Conservation (phyloP, 768 basidiomycete genomes). For the Macrolepiota fuliginosa region DNA sequence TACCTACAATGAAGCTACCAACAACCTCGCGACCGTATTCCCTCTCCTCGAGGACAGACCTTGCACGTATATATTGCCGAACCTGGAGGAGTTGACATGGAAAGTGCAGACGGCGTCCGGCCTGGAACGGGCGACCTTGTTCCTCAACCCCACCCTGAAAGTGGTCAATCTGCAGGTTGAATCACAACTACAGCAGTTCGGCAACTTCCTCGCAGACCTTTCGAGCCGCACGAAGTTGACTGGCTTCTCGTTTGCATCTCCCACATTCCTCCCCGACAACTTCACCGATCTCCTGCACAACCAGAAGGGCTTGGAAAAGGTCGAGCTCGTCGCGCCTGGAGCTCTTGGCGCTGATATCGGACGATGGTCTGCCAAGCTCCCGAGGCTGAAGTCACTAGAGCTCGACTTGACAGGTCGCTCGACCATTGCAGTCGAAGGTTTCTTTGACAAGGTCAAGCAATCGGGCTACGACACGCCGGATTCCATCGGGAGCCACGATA, state of each 20-base stretch:
- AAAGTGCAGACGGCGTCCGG: slow-evolving; percentile 65
- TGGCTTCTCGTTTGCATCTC: slow-evolving; percentile 69
- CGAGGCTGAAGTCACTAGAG: slow-evolving; percentile 59
- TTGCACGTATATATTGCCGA: slow-evolving; percentile 61
- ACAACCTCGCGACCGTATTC: slow-evolving; percentile 65
- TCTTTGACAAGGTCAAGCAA: slow-evolving; percentile 68
- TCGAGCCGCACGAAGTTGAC: slow-evolving; percentile 60
- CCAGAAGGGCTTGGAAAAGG: slow-evolving; percentile 58
- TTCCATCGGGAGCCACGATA: slow-evolving; percentile 67
- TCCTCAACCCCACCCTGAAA: slow-evolving; percentile 64
- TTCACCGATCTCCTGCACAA: slow-evolving; percentile 64
- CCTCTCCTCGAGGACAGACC: slow-evolving; percentile 63
- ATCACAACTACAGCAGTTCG: slow-evolving; percentile 52
- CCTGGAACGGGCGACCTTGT: slow-evolving; percentile 61
- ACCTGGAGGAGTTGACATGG: slow-evolving; percentile 70
- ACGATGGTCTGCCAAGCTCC: slow-evolving; percentile 67
- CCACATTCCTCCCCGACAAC: slow-evolving; percentile 66
- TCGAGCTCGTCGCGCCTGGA: slow-evolving; percentile 72
- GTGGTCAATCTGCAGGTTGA: slow-evolving; percentile 62
- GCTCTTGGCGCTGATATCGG: slow-evolving; percentile 70
- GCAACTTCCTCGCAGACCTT: slow-evolving; percentile 61
- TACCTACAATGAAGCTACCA: slow-evolving; percentile 66
- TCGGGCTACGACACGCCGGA: slow-evolving; percentile 73
- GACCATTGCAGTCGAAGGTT: slow-evolving; percentile 71
- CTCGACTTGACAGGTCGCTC: slow-evolving; percentile 72